Percentiles rank a stretch among this genome's conserved stretches.
Evolutionary conservation across 129 eudicot species (phyloP).

Genomic region (Smallanthus sonchifolius): DNA sequence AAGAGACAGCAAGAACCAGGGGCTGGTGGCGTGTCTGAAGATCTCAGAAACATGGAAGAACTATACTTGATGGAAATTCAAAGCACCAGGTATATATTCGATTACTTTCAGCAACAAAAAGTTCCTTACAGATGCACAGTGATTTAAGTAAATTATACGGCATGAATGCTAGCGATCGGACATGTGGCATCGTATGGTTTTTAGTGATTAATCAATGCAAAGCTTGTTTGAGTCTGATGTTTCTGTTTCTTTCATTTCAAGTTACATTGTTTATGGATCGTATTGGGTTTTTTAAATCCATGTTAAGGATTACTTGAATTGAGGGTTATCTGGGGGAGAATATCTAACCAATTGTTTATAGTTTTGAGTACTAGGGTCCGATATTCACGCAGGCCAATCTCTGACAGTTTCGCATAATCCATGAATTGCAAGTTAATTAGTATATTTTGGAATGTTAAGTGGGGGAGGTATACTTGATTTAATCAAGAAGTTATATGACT

Average conservation of each 20-base stretch:
- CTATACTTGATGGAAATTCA: background rate
- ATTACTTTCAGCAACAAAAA: background rate
- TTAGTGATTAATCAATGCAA: background rate
- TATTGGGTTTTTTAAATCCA: background rate
- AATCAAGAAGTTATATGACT: background rate
- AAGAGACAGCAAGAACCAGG: background rate
- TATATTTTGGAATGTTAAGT: background rate
- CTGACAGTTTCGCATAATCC: constrained; percentile 6
- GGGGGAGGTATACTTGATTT: constrained; percentile 21
- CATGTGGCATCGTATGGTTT: background rate
- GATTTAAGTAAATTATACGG: background rate
- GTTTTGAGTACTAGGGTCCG: background rate
- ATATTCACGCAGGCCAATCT: background rate
- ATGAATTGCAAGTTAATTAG: background rate
- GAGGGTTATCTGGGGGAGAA: constrained; percentile 17
- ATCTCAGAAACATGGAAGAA: background rate
- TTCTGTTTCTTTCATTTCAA: constrained; percentile 20
- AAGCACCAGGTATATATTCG: background rate
- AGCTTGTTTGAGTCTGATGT: background rate
- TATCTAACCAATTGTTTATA: background rate
- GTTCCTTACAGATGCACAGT: background rate
- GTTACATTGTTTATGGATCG: background rate
- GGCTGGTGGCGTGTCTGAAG: background rate
- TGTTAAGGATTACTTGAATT: constrained; percentile 4
- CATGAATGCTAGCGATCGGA: background rate